These are phyloP conservation scores for Parasarocladium wereldwijsianum DNA, from an alignment of 2,329 filamentous ascomycete species.

Conservation along the genomic window DNA sequence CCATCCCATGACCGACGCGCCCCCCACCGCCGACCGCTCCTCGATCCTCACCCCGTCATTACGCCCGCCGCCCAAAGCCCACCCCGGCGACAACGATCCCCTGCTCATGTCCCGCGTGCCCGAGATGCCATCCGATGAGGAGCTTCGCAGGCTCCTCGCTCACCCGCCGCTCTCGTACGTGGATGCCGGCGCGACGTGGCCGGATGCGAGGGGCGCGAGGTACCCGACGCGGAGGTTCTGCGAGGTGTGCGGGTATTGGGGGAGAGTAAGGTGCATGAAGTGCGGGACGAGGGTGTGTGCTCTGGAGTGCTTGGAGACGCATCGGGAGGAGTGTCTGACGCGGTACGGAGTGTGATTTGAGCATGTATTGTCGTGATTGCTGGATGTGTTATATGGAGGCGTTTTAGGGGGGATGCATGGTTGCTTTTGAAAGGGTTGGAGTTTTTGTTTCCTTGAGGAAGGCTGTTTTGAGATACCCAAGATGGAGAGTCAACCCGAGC, in stretches of 20 bases:
- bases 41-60: constrained; percentile 20
- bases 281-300: constrained; percentile 70
- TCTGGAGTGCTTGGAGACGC: constrained; percentile 56
- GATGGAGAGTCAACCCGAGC: no score
- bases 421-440: no score
- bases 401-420: constrained; percentile 11
- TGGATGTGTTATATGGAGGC: constrained; percentile 6
- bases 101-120: constrained; percentile 46
- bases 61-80: constrained; percentile 17
- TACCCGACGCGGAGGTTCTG: constrained; percentile 56
- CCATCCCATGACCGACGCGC: constrained; percentile 12
- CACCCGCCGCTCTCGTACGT: constrained; percentile 53
- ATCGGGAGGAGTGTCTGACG: constrained; percentile 57
- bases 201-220: constrained; percentile 9
- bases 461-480: no score
- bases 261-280: constrained; percentile 58
- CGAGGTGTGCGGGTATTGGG: constrained; percentile 74
- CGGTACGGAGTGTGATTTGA: constrained; percentile 42
- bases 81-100: constrained; percentile 38
- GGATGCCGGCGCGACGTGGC: constrained; percentile 40
- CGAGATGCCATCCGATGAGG: constrained; percentile 38
- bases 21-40: constrained; percentile 1
- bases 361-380: no score
- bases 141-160: constrained; percentile 48
- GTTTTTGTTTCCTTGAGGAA: no score